phyloP scores from a whole-genome alignment of 2,329 filamentous ascomycete species.

The Ascochyta viciae-villosae region DNA sequence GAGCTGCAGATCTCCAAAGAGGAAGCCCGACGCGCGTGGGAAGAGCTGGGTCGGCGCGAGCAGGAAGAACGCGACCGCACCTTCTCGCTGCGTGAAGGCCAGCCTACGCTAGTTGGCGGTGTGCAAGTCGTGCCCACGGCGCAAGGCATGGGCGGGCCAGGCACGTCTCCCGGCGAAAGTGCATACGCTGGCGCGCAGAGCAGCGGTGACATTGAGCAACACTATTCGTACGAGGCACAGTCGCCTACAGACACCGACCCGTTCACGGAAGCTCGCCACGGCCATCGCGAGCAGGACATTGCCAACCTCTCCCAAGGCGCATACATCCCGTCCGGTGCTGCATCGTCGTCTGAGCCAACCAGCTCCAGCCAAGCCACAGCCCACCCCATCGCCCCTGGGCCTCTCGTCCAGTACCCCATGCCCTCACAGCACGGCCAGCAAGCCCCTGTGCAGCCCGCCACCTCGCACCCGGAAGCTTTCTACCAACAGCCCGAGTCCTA shows the following conservation, averaged over 20 bases:
- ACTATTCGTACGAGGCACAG: constrained; percentile 59
- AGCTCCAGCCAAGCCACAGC: constrained; percentile 26
- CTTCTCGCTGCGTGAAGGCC: constrained; percentile 82
- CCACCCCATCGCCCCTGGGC: constrained; percentile 35
- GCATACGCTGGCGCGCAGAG: constrained; percentile 39
- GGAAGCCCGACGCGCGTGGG: constrained; percentile 94
- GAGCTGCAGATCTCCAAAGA: constrained; percentile 95
- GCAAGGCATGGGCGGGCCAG: constrained; percentile 61
- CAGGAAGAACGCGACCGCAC: constrained; percentile 91
- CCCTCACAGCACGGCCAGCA: constrained; percentile 30
- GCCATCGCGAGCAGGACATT: constrained; percentile 41
- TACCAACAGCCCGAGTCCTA: constrained; percentile 49
- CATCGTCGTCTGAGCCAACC: constrained; percentile 28
- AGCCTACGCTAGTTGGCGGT: constrained; percentile 87
- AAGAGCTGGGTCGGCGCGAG: constrained; percentile 91
- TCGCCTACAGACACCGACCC: constrained; percentile 68
- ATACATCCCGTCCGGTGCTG: constrained; percentile 43
- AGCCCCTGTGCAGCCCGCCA: constrained; percentile 29
- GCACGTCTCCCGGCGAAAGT: constrained; percentile 45
- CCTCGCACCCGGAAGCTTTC: constrained; percentile 46
- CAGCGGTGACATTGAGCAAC: constrained; percentile 49
- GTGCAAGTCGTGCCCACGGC: constrained; percentile 96
- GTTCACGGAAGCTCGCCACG: constrained; percentile 59
- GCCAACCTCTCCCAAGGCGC: constrained; percentile 43
- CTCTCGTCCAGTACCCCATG: constrained; percentile 30